Conservation (phyloP, 768 basidiomycete species). For the Asterophora parasitica region DNA sequence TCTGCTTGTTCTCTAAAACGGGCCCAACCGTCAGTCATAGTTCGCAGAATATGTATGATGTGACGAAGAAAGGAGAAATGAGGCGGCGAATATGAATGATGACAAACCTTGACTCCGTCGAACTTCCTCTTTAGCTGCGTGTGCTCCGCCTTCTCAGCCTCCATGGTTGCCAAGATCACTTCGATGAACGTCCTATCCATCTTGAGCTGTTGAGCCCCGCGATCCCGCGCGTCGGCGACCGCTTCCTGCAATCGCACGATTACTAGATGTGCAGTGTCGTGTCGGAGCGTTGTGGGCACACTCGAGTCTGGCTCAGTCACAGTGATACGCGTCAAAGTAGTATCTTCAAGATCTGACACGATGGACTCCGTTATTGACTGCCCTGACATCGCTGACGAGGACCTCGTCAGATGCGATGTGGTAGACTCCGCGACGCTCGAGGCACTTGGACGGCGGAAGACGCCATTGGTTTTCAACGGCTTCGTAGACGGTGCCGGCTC, state of each 20-base stretch:
- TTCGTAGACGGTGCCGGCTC: conserved; percentile 1
- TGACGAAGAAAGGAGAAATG: background rate
- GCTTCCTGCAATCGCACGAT: conserved; percentile 54
- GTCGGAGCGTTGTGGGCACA: conserved; percentile 20
- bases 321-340: conserved; percentile 32
- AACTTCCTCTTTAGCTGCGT: conserved; percentile 67
- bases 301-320: conserved; percentile 38
- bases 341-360: background rate
- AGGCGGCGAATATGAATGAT: conserved; percentile 1
- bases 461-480: conserved; percentile 7
- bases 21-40: background rate
- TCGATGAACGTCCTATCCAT: conserved; percentile 75
- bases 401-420: background rate
- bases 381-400: conserved; percentile 1
- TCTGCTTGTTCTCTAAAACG: conserved; percentile 75
- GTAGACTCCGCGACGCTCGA: conserved; percentile 9
- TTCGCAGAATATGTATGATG: background rate
- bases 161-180: conserved; percentile 60
- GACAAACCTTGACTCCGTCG: conserved; percentile 79
- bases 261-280: conserved; percentile 42
- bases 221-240: conserved; percentile 53
- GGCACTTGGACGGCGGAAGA: conserved; percentile 7
- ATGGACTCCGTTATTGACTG: background rate
- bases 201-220: conserved; percentile 55
- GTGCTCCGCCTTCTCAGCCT: conserved; percentile 58